Percentiles rank a stretch among this genome's conserved stretches.
These are phyloP conservation scores for Carex parvula DNA, from an alignment of 176 grass and related monocot genomes.

Conservation along the genomic window DNA sequence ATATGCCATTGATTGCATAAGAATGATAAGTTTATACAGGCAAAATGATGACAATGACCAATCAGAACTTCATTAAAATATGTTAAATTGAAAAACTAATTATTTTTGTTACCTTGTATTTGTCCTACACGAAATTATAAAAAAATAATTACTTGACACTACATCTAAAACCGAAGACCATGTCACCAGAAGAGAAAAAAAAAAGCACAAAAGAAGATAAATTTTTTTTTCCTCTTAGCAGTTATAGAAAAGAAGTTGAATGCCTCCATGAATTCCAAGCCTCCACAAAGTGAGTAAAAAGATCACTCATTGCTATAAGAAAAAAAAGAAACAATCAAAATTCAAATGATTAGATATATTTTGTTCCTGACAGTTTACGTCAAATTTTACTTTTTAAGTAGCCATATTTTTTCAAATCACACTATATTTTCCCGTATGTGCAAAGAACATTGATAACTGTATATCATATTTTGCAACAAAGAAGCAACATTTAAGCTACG, in stretches of 20 bases:
- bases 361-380: neutral
- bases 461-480: neutral
- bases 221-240: no score
- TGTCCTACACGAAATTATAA: conserved; percentile 15
- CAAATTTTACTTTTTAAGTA: neutral
- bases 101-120: neutral
- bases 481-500: neutral
- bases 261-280: conserved; percentile 80
- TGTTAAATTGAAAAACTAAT: neutral
- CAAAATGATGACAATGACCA: neutral
- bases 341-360: neutral
- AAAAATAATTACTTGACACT: conserved; percentile 20
- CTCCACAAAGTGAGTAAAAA: conserved; percentile 80
- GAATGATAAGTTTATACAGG: neutral
- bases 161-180: neutral
- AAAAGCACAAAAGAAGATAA: no score
- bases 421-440: neutral
- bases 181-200: no score
- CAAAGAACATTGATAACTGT: neutral
- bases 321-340: conserved; percentile 15
- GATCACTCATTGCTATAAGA: conserved; percentile 57
- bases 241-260: conserved; percentile 22
- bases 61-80: neutral
- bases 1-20: neutral
- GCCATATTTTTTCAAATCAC: neutral